Conservation (phyloP, 352 stramenopile genomes). For the Phytophthora sansomeana region DNA sequence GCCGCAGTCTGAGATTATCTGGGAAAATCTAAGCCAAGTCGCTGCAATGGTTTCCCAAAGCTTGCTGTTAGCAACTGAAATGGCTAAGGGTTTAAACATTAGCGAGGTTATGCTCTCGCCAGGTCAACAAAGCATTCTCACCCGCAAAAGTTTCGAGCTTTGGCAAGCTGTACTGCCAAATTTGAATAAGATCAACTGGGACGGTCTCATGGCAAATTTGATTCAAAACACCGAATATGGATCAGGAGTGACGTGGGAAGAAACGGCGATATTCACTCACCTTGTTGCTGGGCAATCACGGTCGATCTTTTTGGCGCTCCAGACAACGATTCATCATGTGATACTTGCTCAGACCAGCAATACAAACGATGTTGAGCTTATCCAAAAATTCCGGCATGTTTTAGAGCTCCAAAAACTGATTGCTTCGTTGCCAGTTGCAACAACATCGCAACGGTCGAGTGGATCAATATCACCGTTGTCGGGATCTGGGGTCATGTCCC, state of each 20-base stretch:
- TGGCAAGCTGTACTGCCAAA: conserved; percentile 68
- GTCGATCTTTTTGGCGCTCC: conserved; percentile 52
- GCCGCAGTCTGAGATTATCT: conserved; percentile 50
- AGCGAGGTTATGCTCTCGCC: conserved; percentile 44
- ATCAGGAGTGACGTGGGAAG: conserved; percentile 47
- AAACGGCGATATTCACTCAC: conserved; percentile 71
- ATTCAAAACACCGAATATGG: conserved; percentile 60
- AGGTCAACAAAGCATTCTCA: conserved; percentile 48
- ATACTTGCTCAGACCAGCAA: conserved; percentile 37
- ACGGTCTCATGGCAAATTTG: conserved; percentile 54
- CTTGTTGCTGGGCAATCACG: conserved; percentile 50
- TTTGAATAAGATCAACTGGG: conserved; percentile 70
- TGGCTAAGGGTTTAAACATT: conserved; percentile 18
- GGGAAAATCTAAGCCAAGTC: conserved; percentile 86
- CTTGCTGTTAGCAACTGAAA: conserved; percentile 34
- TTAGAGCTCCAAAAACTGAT: conserved; percentile 47
- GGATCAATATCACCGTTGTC: conserved; percentile 22
- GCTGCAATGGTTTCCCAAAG: conserved; percentile 63
- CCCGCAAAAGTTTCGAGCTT: conserved; percentile 63
- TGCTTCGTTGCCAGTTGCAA: conserved; percentile 15
- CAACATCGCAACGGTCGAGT: conserved; percentile 21
- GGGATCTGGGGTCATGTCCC: conserved; percentile 19
- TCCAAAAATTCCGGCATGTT: conserved; percentile 37
- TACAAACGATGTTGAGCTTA: conserved; percentile 34
- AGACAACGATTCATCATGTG: conserved; percentile 47